Base-by-base conservation (phyloP, 129 eudicot genomes). In the Arctium lappa region DNA sequence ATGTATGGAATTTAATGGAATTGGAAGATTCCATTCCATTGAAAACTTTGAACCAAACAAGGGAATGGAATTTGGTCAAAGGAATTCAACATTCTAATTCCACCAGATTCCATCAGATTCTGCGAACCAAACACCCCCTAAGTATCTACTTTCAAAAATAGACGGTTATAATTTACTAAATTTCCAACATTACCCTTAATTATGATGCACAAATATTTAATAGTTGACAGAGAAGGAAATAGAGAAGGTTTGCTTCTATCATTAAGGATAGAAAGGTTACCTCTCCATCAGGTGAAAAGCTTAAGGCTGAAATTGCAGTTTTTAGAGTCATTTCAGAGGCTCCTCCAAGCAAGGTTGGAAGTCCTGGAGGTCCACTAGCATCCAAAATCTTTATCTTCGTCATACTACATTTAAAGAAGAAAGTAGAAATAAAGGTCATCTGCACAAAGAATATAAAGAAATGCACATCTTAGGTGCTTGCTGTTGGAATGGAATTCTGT, bases 281-380 rank as follows among this genome's bases (percentile, higher is more conserved):
- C 99, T 95, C 99, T 90, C 99, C 98, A 85, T 93, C 99, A 62
- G 92, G 98, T 83, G 99, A 88, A 91, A 95, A 95, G 83, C 95
- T 91, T 84, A 95, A 82, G 85, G 92, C 97, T 27, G 98, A 93
- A 78, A 95, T 93, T 69, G 95, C 95, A 39, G 97, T 90, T 72
- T 87, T 89, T n/a, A 83, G 68, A 16, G 86, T 86, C 74, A 76
- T 62, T 79, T 89, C 97, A 80, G 93, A 86, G 78, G 88, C 89
- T 78, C 95, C 94, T 18, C 98, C 93, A 48, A 95, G 93, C 76
- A 95, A 87, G 65, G 87, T 89, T 69, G 98, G 98, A 88, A 95
- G 90, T 74, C 99, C 99, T 18, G 97, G 97, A 88, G 99, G 99
- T 84, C 99, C 99, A 84, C 92, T 93, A 85, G 97, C 98, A 93